Base-by-base conservation (phyloP, 805 yeast genomes). In the Wickerhamomyces strasburgensis region DNA sequence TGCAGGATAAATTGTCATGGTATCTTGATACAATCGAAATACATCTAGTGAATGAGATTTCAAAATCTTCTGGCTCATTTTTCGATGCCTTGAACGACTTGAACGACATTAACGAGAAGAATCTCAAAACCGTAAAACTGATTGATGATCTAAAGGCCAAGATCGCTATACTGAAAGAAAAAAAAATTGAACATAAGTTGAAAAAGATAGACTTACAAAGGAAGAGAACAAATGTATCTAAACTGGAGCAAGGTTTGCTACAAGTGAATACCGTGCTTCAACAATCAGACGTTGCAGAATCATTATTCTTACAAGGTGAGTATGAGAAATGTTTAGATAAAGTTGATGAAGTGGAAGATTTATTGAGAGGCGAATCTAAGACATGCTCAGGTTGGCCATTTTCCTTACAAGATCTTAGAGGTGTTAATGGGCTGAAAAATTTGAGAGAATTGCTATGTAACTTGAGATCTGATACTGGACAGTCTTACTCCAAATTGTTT, bases 21-120 rank as follows among this genome's bases (percentile, higher is more conserved):
- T 87, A 88, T 52, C 66, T 93, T 38, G 98, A 93, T 55, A 70
- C 78, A 1, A 87, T 90, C 1, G 98, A 90, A 60, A 68, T 84
- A 26, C 80, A 83, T 43, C 62, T 90, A 29, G 83, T 89, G 14
- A 70, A 75, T 27, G 96, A 88, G 58, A 87, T 93, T 23, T 82
- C 95, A 4, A 74, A 75, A 45, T 83, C 96, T 0, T 85, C 96
- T 0, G 77, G 78, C 36, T 79, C 89, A 6, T 90, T 93, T 54
- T 88, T 88, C 60, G 77, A 77, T 35, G 89, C 96, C 0, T 64
- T 94, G 37, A 85, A 80, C 37, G 95, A 87, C 44, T 72, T 93
- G 39, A 78, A 79, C 49, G 67, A 65, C 6, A 78, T 89, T 25
- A 74, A 79, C 33, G 53, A 58, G 2, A 74, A 73, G 43, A 75